Base-by-base conservation (phyloP, 345 rosid species). In the Stellera chamaejasme region DNA sequence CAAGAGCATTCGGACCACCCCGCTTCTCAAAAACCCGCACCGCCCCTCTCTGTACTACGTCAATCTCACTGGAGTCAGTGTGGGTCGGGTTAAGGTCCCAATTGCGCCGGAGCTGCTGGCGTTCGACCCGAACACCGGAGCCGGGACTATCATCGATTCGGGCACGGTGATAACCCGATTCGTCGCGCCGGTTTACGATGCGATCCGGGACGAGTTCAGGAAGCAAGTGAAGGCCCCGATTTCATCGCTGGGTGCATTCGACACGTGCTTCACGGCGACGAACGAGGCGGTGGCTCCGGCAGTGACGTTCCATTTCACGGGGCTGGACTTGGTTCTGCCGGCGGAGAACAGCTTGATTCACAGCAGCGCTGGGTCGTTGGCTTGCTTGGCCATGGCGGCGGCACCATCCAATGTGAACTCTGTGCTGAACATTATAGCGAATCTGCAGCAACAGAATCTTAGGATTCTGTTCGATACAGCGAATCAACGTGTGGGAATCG, bases 121-220 rank as follows among this genome's bases (percentile, higher is more conserved):
- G 5, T 81, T 88, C 53, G 60, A 88, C 81, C 72, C 90, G 0
- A 72, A 8, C 41, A 67, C 93, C 0, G 96, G 93, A 2, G 84
- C 93, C 0, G 93, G 93, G 6, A 88, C 96, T 23, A 74, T 87
- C 39, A 72, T 87, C 4, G 96, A 87, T 43, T 87, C 92, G 15
- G 96, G 96, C 0, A 84, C 90, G 0, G 93, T 84, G 0, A 84
- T 88, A 52, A 88, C 96, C 66, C 82, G 93, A 32, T 85, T 88
- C 39, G 53, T 58, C 10, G 64, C 71, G 46, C 84, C 90, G 25
- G 61, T 81, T 48, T 88, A 88, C 69, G 54, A 51, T 1, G 83
- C 84, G 14, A 63, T 73, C 11, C 70, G 86, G 49, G 88, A 80
- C 25, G 96, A 88, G 75, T 88, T 88, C 50, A 73, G 90, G 47